These are phyloP conservation scores for Sugiyamaella castrensis DNA, from an alignment of 1,139 yeast genomes.

Conservation along the genomic window DNA sequence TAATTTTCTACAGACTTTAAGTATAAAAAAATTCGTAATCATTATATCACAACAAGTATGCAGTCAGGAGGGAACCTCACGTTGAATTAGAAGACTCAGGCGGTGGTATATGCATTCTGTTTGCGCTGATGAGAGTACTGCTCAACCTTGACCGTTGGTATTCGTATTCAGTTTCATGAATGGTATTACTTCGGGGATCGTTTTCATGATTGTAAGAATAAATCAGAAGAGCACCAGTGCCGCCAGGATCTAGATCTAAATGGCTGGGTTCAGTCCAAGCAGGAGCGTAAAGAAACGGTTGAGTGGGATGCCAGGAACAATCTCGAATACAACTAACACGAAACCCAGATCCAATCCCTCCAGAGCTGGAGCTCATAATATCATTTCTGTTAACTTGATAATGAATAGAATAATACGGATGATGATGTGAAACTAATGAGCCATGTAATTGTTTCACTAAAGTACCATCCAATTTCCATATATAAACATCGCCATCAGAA, in stretches of 20 bases:
- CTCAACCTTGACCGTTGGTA: constrained; percentile 7
- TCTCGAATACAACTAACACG: constrained; percentile 19
- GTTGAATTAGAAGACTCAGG: too few relatives aligned
- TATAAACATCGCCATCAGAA: constrained; percentile 32
- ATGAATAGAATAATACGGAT: constrained; percentile 7
- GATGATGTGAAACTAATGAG: constrained; percentile 10
- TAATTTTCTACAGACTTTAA: too few relatives aligned
- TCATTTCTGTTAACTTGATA: constrained; percentile 5
- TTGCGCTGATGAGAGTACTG: neutral
- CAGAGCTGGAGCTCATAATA: constrained; percentile 1
- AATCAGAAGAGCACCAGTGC: constrained; percentile 15
- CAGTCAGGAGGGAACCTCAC: too few relatives aligned
- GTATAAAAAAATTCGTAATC: too few relatives aligned
- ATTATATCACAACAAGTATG: too few relatives aligned
- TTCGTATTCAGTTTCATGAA: constrained; percentile 13
- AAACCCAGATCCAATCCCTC: neutral
- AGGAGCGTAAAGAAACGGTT: constrained; percentile 24
- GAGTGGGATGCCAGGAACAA: constrained; percentile 26
- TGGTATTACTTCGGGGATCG: constrained; percentile 2
- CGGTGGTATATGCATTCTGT: constrained; percentile 3
- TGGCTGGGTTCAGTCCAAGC: constrained; percentile 17
- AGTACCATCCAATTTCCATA: constrained; percentile 36
- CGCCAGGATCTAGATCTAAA: constrained; percentile 12
- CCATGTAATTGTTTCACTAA: constrained; percentile 22
- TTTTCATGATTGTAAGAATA: constrained; percentile 16